Percentiles rank a stretch among this genome's conserved stretches.
These are phyloP conservation scores for Thuidium tamariscinum DNA, from an alignment of 225 moss, liverwort and hornwort species.

Conservation along the genomic window DNA sequence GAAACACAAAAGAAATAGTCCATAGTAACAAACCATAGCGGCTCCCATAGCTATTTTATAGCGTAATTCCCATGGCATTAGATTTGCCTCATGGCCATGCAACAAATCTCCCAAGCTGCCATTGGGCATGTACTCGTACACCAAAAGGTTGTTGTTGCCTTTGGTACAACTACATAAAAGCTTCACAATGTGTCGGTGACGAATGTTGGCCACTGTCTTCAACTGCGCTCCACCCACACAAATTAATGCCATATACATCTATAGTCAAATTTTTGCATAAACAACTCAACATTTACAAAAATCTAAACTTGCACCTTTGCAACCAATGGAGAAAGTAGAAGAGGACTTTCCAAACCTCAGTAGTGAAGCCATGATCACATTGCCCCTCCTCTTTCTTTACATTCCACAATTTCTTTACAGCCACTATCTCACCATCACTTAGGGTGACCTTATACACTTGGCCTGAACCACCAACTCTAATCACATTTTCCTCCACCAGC, in stretches of 20 bases:
- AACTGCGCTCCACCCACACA: background rate
- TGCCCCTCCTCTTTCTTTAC: too few species aligned
- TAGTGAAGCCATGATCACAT: too few species aligned
- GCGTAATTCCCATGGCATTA: background rate
- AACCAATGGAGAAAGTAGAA: too few species aligned
- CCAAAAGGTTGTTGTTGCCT: background rate
- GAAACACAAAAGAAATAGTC: fast-evolving
- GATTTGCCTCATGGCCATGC: background rate
- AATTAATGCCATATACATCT: background rate
- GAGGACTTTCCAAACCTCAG: too few species aligned
- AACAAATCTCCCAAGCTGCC: background rate
- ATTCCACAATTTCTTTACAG: too few species aligned
- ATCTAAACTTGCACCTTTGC: background rate
- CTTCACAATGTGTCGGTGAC: background rate
- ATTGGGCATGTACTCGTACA: background rate
- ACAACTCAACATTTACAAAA: too few species aligned
- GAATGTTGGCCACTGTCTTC: background rate
- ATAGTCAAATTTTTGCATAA: background rate
- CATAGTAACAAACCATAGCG: fast-evolving
- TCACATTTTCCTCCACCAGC: too few species aligned
- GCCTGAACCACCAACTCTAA: too few species aligned
- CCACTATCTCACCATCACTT: too few species aligned
- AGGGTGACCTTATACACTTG: too few species aligned
- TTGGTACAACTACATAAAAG: background rate
- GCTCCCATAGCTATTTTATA: background rate